Base-by-base conservation (phyloP, 2,329 filamentous ascomycete species). In the Aspergillus piperis region DNA sequence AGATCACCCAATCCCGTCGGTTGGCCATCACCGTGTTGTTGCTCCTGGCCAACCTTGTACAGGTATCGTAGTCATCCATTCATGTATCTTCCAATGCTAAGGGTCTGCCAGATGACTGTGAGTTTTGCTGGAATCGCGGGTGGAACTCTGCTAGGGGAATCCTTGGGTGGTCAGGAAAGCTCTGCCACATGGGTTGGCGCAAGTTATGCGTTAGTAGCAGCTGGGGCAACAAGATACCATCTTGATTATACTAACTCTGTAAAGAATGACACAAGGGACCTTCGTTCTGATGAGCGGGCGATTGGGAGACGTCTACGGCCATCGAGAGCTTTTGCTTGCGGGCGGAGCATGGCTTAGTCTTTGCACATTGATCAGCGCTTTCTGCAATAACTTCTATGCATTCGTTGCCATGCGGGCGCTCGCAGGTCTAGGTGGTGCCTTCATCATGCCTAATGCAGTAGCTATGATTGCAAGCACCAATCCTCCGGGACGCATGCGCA, bases 231-330 rank as follows among this genome's bases (percentile, higher is more conserved):
- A 8, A 42, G 17, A 3, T 1, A 25, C 0, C 4, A 50, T 49
- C 15, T 32, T 8, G 21, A 42, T 21, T 32, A 19, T 49, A 3
- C 23, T 32, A 57, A 54, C 25, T 58, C 52, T 2, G 21, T 32
- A 13, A 27, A 82, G 80, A 1, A 70, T 84, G 11, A 80, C 82
- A 0, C 81, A 83, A 62, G 85, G 85, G 10, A 83, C 84, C 0
- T 87, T 87, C 64, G 82, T 88, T 32, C 75, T 88, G 2, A 75
- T 84, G 2, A 81, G 81, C 2, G 84, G 84, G 3, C 80, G 86
- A 0, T 70, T 88, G 3, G 85, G 86, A 2, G 83, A 86, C 44
- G 71, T 84, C 0, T 85, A 84, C 60, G 86, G 86, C 0, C 81
- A 87, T 70, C 84, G 84, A 68, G 77, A 71, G 5, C 71, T 86